phyloP scores from a whole-genome alignment of 1,284 basidiomycete genomes.

The Filobasidium uniguttulatum region DNA sequence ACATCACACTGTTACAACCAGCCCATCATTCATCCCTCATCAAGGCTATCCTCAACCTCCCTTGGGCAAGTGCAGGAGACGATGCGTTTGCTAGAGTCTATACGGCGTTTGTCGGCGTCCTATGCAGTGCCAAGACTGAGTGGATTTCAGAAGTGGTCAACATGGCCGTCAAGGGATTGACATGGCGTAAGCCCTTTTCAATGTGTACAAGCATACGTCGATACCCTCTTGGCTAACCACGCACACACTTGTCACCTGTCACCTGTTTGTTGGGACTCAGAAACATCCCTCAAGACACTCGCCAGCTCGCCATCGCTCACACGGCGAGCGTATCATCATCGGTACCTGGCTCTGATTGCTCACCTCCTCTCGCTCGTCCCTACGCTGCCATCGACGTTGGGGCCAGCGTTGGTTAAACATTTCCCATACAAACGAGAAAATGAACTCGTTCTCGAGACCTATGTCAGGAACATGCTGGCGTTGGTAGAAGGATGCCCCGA shows the following conservation, averaged over 20 bases:
- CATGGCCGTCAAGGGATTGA: constrained; percentile 70
- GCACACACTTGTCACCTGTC: no score
- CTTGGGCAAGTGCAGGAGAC: constrained; percentile 80
- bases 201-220: no score
- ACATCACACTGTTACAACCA: constrained; percentile 38
- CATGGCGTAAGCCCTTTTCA: constrained; percentile 62
- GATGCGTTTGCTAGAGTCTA: constrained; percentile 67
- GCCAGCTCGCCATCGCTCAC: constrained; percentile 46
- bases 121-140: constrained; percentile 84
- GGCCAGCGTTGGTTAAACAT: constrained; percentile 64
- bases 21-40: constrained; percentile 63
- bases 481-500: constrained; percentile 83
- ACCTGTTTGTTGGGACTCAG: no score
- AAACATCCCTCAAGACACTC: background rate
- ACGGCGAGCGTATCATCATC: constrained; percentile 67
- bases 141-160: constrained; percentile 73
- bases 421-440: constrained; percentile 91
- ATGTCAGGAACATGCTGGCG: constrained; percentile 76
- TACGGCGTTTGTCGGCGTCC: constrained; percentile 74
- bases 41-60: constrained; percentile 71
- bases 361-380: constrained; percentile 80
- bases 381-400: constrained; percentile 69
- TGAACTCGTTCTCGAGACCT: constrained; percentile 68
- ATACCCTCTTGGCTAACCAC: background rate
- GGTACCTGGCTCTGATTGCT: constrained; percentile 69